Conservation (phyloP, 768 basidiomycete genomes). For the Pseudohyphozyma bogoriensis region DNA sequence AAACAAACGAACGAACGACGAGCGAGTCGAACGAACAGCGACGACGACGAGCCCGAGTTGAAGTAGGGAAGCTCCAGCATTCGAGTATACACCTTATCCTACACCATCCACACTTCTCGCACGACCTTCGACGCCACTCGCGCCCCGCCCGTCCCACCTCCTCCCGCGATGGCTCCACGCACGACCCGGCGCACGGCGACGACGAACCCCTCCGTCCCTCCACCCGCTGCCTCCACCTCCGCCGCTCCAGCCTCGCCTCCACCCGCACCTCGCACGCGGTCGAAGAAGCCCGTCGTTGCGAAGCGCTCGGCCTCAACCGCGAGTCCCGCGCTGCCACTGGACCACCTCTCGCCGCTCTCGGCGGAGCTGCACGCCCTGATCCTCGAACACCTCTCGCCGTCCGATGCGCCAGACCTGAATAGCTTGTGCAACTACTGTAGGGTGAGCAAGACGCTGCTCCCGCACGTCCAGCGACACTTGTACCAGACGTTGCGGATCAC, state of each 20-base stretch:
- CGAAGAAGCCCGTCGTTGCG: not conserved
- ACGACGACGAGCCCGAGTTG: no score
- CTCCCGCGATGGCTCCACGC: no score
- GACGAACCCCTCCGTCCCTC: not conserved
- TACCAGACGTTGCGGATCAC: constrained; percentile 17
- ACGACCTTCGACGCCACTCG: no score
- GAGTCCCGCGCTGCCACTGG: not conserved
- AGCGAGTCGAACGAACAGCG: no score
- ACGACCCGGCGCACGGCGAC: no score
- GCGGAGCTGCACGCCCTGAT: constrained; percentile 19
- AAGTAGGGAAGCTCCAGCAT: no score
- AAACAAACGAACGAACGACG: no score
- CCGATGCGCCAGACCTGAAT: constrained; percentile 2
- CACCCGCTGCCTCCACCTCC: not conserved
- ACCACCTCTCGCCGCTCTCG: constrained; percentile 18
- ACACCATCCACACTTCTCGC: no score
- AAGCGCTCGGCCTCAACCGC: not conserved
- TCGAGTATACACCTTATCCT: no score
- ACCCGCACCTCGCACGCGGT: not conserved
- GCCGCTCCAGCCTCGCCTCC: not conserved
- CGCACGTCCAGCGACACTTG: constrained; percentile 11
- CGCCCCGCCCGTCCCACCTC: no score
- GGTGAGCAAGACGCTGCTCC: constrained; percentile 2
- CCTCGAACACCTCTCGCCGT: constrained; percentile 6
- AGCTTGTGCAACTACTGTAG: constrained; percentile 2